These are phyloP conservation scores for Tardiomyces digboiensis DNA, from an alignment of 1,139 yeast species.

Conservation along the genomic window DNA sequence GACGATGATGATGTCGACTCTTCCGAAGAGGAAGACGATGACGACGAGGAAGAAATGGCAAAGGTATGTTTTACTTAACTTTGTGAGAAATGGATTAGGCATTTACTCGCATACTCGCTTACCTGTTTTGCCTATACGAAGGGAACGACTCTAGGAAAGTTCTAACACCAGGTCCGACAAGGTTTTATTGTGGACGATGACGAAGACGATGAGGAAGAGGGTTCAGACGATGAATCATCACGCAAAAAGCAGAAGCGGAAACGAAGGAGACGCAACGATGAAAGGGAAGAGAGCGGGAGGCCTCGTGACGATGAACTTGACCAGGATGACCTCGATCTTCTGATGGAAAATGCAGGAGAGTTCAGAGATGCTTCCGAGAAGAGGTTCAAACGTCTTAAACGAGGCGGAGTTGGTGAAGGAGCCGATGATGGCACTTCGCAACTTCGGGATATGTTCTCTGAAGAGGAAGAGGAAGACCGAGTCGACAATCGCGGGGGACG, in stretches of 20 bases:
- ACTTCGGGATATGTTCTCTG: slow-evolving; percentile 75
- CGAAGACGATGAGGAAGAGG: slow-evolving; percentile 50
- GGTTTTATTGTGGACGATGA: slow-evolving; percentile 95
- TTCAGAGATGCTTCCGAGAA: slow-evolving; percentile 31
- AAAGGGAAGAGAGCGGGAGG: slow-evolving; percentile 20
- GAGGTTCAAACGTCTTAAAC: slow-evolving; percentile 71
- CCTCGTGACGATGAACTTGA: slow-evolving; percentile 58
- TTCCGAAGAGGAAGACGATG: slow-evolving; percentile 35
- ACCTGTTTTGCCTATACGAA: no score
- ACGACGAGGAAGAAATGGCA: slow-evolving; percentile 34
- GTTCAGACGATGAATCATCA: slow-evolving; percentile 26
- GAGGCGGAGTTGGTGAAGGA: slow-evolving; percentile 32
- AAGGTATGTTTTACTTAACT: slow-evolving; percentile 6
- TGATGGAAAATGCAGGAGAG: slow-evolving; percentile 85
- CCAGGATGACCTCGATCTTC: slow-evolving; percentile 89
- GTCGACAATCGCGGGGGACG: slow-evolving; percentile 31
- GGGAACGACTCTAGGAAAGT: no score
- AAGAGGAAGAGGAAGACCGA: slow-evolving; percentile 53
- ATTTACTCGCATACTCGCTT: no score
- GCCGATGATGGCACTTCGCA: slow-evolving; percentile 28
- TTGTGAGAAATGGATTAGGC: not conserved
- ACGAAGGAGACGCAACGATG: slow-evolving; percentile 15
- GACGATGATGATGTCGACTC: slow-evolving; percentile 21
- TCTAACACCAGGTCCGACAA: slow-evolving; percentile 49
- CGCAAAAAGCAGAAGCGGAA: slow-evolving; percentile 17